Conservation (phyloP, 352 stramenopile species). For the Phytophthora pinifolia region DNA sequence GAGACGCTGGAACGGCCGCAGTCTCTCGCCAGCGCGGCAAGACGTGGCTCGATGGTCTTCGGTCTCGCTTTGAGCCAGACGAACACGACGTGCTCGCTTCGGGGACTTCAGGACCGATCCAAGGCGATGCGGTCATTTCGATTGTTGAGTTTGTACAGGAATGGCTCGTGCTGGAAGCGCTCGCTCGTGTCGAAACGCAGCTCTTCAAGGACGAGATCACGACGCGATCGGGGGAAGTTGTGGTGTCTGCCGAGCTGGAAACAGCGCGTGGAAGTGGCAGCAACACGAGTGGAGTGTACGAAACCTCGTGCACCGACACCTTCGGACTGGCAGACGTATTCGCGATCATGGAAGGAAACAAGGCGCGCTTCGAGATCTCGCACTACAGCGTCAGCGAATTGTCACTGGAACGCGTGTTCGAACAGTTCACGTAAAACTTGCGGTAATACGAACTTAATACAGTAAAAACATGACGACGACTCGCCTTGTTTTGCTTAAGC, state of each 20-base stretch:
- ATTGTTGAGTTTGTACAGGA: conserved; percentile 72
- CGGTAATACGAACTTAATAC: too few species aligned
- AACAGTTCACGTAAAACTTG: conserved; percentile 81
- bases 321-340: conserved; percentile 85
- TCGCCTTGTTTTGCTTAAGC: too few species aligned
- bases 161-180: conserved; percentile 74
- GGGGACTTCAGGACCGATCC: not conserved
- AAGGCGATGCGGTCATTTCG: conserved; percentile 22
- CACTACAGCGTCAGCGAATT: conserved; percentile 93
- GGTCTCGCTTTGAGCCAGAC: conserved; percentile 40
- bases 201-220: conserved; percentile 55
- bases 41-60: conserved; percentile 46
- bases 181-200: conserved; percentile 52
- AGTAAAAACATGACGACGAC: too few species aligned
- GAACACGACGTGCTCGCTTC: conserved; percentile 12
- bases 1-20: conserved; percentile 13
- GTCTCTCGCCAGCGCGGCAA: conserved; percentile 28
- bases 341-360: conserved; percentile 71
- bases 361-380: conserved; percentile 67
- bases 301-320: conserved; percentile 61
- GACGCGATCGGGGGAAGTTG: conserved; percentile 39
- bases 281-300: conserved; percentile 62
- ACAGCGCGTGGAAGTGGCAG: conserved; percentile 50
- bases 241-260: conserved; percentile 50
- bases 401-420: conserved; percentile 93